Base-by-base conservation (phyloP, 2,329 filamentous ascomycete genomes). In the Phialemonium atrogriseum region DNA sequence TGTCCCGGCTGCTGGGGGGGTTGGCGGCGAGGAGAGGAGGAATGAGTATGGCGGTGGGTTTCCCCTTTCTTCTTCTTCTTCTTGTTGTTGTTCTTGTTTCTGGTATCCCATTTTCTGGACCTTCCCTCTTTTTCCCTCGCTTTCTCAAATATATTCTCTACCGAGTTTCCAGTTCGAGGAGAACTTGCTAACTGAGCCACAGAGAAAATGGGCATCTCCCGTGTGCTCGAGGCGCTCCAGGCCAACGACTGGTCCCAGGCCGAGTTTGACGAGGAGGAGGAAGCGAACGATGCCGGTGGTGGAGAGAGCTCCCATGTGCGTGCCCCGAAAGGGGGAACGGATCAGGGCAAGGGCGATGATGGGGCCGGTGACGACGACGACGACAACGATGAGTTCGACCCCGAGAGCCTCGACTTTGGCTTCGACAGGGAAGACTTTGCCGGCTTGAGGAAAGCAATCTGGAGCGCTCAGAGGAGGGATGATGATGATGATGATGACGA, bases 231-330 rank as follows among this genome's bases (percentile, higher is more conserved):
- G 46, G 77, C 77, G 0, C 52, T 83, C 10, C 68, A 81, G 46
- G 62, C 75, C 11, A 82, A 80, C 47, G 77, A 80, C 51, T 83
- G 78, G 78, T 63, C 59, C 4, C 28, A 23, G 58, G 32, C 41
- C 4, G 38, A 25, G 3, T 47, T 26, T 7, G 33, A 28, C 14
- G 38, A 27, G 9, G 35, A 22, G 4, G 38, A 35, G 20, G 40
- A 33, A 5, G 42, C 7, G 47, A 55, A 14, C 25, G 25, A 14
- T 5, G 24, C 10, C 7, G 39, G 34, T 1, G n/a, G n/a, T n/a
- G n/a, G n/a, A n/a, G n/a, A n/a, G n/a, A n/a, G n/a, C n/a, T n/a
- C n/a, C n/a, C n/a, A n/a, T n/a, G n/a, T n/a, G n/a, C n/a, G n/a
- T n/a, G n/a, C n/a, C n/a, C n/a, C n/a, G n/a, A n/a, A n/a, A n/a